A percentile compares a stretch with the other conserved stretches of the same genome.
Conservation (phyloP, 78 protist species). For the Capsaspora owczarzaki region DNA sequence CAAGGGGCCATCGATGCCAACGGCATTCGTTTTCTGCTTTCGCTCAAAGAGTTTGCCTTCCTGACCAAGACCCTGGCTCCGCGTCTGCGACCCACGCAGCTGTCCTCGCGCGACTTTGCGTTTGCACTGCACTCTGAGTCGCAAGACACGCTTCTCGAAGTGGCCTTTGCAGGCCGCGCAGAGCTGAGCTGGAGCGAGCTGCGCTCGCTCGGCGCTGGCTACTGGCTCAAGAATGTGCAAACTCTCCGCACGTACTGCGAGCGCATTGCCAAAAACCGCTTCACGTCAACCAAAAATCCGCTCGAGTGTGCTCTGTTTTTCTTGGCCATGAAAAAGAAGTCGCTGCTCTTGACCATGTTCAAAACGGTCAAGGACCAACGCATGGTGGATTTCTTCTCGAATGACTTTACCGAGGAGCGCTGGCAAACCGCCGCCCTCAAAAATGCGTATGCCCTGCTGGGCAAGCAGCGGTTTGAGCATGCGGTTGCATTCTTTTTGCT, state of each 20-base stretch:
- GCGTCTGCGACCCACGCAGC: background rate
- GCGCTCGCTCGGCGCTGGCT: constrained; percentile 21
- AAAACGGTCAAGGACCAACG: background rate
- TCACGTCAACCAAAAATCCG: background rate
- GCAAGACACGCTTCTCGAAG: constrained; percentile 21
- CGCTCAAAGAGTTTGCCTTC: background rate
- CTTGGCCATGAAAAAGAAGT: constrained; percentile 15
- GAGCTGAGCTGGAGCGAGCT: constrained; percentile 15
- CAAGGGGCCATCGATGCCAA: background rate
- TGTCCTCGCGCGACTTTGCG: background rate
- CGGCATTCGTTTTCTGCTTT: background rate
- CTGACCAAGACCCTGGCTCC: background rate
- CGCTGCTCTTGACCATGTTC: constrained; percentile 6
- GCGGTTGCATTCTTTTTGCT: constrained; percentile 51
- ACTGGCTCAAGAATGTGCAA: background rate
- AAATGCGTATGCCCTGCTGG: constrained; percentile 38
- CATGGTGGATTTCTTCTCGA: constrained; percentile 14
- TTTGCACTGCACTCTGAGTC: constrained; percentile 23
- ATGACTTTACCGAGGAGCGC: constrained; percentile 31
- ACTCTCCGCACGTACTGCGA: background rate
- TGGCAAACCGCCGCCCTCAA: constrained; percentile 42
- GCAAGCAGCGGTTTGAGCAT: constrained; percentile 28
- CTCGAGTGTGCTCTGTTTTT: constrained; percentile 14
- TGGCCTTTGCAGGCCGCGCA: background rate
- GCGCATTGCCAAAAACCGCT: constrained; percentile 5